phyloP scores from a whole-genome alignment of 768 basidiomycete species.

The Tylopilus sp. region DNA sequence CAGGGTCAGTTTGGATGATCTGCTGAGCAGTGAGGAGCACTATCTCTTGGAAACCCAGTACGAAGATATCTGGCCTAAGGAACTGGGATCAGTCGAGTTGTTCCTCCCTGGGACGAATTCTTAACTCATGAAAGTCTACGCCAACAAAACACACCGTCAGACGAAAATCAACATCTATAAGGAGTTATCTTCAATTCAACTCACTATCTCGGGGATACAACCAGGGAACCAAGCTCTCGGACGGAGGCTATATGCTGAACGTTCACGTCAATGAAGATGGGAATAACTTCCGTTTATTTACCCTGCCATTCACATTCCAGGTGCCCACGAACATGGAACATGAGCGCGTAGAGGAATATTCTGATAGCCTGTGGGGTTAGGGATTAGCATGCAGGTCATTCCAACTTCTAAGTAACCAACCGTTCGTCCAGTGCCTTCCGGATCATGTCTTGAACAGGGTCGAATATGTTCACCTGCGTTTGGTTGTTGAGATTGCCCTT shows the following conservation, averaged over 20 bases:
- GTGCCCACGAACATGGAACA: constrained; percentile 84
- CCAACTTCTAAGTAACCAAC: constrained; percentile 34
- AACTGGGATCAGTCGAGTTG: constrained; percentile 25
- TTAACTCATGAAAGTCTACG: constrained; percentile 20
- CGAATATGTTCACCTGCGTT: constrained; percentile 84
- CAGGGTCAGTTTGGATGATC: constrained; percentile 93
- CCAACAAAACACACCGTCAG: constrained; percentile 3
- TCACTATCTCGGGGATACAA: constrained; percentile 79
- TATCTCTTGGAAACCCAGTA: constrained; percentile 94
- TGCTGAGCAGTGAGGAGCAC: constrained; percentile 97
- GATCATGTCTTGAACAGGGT: constrained; percentile 90
- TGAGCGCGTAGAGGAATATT: constrained; percentile 79
- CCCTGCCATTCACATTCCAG: constrained; percentile 94
- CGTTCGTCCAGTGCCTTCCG: constrained; percentile 65
- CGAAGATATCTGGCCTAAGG: constrained; percentile 81
- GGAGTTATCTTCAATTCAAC: constrained; percentile 24
- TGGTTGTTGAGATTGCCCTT: constrained; percentile 93
- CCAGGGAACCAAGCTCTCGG: constrained; percentile 86
- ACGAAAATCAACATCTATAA: neutral
- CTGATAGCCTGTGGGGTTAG: constrained; percentile 49
- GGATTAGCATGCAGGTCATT: neutral
- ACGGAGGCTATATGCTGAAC: constrained; percentile 50
- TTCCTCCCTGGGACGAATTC: neutral
- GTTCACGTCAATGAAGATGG: constrained; percentile 7
- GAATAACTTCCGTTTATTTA: constrained; percentile 32